Base-by-base conservation (phyloP, 176 grass and related monocot genomes). In the Carex parvula region DNA sequence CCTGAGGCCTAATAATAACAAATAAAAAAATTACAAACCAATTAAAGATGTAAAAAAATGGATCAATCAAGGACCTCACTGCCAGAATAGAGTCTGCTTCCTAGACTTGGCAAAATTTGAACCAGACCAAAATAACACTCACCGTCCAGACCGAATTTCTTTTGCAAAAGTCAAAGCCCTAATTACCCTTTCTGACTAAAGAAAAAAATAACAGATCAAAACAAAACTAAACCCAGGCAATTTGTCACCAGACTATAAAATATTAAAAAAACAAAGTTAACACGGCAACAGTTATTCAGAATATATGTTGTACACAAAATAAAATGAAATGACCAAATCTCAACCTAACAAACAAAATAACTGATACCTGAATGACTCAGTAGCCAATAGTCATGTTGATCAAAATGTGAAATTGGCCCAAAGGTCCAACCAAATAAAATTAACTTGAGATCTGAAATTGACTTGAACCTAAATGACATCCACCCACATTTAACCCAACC, bases 1-100 rank as follows among this genome's bases (percentile, higher is more conserved):
- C 87, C 84, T 26, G 84, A 85, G 13, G 83, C 89, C 92, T 94
- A 82, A 71, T 66, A 16, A 77, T 16, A 56, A 17, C 41, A 30
- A 32, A 56, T 6, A 17, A 54, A 55, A 18, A 5, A 32, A 77
- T 32, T 77, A 17, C 22, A 32, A 56, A 77, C 5, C 72, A 77
- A 77, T 56, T 77, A 32, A 71, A 48, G 16, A 4, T 11, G 16
- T 1, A 44, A 29, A 61, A 55, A 16, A 76, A 41, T 41, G 39
- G 39, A 41, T 41, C 39, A 41, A 41, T 41, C 39, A 41, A 41
- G 39, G 39, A 41, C 39, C 39, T 41, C 39, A 41, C 39, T 41
- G 39, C 6, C 39, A 41, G 39, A 41, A 41, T 41, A 41, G 39
- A 41, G 39, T 41, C 39, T 41, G 39, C 39, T 41, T 41, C 39